Evolutionary conservation across 345 rosid species (phyloP).

Genomic region (Limnanthes douglasii): DNA sequence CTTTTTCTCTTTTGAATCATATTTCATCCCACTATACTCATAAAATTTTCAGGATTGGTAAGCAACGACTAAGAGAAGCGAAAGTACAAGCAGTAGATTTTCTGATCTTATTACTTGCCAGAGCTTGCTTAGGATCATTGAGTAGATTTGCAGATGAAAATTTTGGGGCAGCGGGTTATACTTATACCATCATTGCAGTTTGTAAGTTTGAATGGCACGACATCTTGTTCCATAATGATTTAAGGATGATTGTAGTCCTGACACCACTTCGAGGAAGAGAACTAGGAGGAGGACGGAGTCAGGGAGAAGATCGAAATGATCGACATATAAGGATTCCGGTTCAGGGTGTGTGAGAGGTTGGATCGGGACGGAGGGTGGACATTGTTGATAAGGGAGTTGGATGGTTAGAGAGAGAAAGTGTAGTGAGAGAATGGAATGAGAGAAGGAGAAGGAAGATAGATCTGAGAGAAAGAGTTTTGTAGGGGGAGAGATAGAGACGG

Average conservation of each 20-base stretch:
- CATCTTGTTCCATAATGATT: too few species aligned
- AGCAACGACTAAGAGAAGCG: slow-evolving; percentile 80
- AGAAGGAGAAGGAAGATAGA: too few species aligned
- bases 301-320: slow-evolving; percentile 84
- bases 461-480: too few species aligned
- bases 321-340: slow-evolving; percentile 20
- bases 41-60: slow-evolving; percentile 70
- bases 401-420: too few species aligned
- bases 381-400: too few species aligned
- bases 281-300: slow-evolving; percentile 63
- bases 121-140: slow-evolving; percentile 81
- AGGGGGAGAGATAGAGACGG: too few species aligned
- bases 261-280: too few species aligned
- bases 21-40: too few species aligned
- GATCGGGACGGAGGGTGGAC: slow-evolving; percentile 44
- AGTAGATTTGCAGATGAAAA: slow-evolving; percentile 41
- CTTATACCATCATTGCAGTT: slow-evolving; percentile 78
- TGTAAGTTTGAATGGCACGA: slow-evolving; percentile 60
- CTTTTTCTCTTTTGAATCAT: too few species aligned
- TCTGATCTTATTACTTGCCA: slow-evolving; percentile 80
- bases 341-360: slow-evolving; percentile 31
- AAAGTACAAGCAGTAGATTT: slow-evolving; percentile 67
- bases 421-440: too few species aligned
- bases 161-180: slow-evolving; percentile 67
- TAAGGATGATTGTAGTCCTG: too few species aligned